A percentile compares a stretch with the other conserved stretches of the same genome.
Evolutionary conservation across 768 basidiomycete genomes (phyloP).

Genomic region (Agaricus sinodeliciosus): DNA sequence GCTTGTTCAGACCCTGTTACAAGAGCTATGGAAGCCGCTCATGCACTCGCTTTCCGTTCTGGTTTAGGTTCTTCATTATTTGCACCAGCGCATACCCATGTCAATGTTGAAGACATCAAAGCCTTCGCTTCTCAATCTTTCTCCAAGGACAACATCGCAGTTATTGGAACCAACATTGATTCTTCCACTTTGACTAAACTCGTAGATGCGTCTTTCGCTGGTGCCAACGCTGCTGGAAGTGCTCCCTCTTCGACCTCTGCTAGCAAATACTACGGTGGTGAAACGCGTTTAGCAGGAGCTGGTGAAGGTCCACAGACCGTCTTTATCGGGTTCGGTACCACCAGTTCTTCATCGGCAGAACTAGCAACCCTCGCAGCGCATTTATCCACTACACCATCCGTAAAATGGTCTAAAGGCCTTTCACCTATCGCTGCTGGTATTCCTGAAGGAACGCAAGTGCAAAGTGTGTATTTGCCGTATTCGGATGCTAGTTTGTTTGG

Average conservation of each 20-base stretch:
- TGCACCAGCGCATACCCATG: conserved; percentile 59
- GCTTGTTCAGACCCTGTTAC: conserved; percentile 56
- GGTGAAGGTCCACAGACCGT: conserved; percentile 59
- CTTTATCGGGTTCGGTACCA: conserved; percentile 84
- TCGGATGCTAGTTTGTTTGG: conserved; percentile 90
- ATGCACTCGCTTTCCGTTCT: conserved; percentile 85
- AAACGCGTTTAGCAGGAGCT: conserved; percentile 65
- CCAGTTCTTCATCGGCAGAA: conserved; percentile 51
- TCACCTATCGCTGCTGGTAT: conserved; percentile 61
- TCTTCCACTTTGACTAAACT: conserved; percentile 62
- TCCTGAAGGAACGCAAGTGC: conserved; percentile 56
- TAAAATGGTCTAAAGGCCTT: conserved; percentile 82
- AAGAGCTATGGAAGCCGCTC: conserved; percentile 80
- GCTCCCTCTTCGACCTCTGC: conserved; percentile 21
- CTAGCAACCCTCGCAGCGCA: conserved; percentile 76
- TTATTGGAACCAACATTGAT: conserved; percentile 85
- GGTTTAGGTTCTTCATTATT: conserved; percentile 92
- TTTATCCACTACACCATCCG: conserved; percentile 67
- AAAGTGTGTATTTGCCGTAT: conserved; percentile 79
- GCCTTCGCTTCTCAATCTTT: conserved; percentile 70
- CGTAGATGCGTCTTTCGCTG: conserved; percentile 60
- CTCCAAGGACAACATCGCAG: conserved; percentile 72
- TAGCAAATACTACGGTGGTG: conserved; percentile 71
- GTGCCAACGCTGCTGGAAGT: conserved; percentile 31
- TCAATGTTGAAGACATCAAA: conserved; percentile 66